Evolutionary conservation across 1,284 basidiomycete species (phyloP).

Genomic region (Phlebopus sp.): DNA sequence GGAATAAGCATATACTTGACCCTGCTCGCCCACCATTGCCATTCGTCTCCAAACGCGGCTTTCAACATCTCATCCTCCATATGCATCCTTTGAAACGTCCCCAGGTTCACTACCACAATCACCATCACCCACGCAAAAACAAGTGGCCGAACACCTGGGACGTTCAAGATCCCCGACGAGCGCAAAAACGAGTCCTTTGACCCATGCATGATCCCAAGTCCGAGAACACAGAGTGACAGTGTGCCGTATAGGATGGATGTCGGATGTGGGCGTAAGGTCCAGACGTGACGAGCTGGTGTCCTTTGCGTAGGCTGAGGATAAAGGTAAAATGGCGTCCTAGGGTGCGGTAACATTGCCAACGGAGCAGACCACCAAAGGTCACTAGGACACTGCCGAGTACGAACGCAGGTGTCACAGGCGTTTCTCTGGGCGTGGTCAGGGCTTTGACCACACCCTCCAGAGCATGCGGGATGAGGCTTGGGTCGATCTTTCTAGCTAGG

Average conservation of each 20-base stretch:
- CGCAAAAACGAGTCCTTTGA: slow-evolving; percentile 1
- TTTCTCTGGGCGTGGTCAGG: background rate
- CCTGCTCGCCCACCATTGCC: slow-evolving; percentile 10
- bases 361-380: slow-evolving; percentile 6
- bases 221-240: background rate
- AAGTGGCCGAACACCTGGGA: slow-evolving; percentile 1
- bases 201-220: slow-evolving; percentile 3
- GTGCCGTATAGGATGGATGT: slow-evolving; percentile 10
- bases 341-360: slow-evolving; percentile 8
- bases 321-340: slow-evolving; percentile 13
- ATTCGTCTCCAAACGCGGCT: slow-evolving; percentile 7
- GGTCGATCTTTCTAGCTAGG: background rate
- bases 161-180: slow-evolving; percentile 1
- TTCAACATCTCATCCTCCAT: slow-evolving; percentile 11
- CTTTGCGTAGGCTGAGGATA: slow-evolving; percentile 10
- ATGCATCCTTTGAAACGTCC: background rate
- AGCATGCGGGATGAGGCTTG: background rate
- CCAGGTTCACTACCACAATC: background rate
- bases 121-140: background rate
- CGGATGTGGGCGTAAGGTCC: slow-evolving; percentile 10
- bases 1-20: slow-evolving; percentile 12
- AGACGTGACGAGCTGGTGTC: slow-evolving; percentile 8
- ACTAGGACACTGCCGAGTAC: slow-evolving; percentile 3
- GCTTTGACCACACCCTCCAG: background rate
- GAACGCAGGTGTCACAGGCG: slow-evolving; percentile 2